Evolutionary conservation across 2,329 filamentous ascomycete species (phyloP).

Genomic region (Fusarium zealandicum): DNA sequence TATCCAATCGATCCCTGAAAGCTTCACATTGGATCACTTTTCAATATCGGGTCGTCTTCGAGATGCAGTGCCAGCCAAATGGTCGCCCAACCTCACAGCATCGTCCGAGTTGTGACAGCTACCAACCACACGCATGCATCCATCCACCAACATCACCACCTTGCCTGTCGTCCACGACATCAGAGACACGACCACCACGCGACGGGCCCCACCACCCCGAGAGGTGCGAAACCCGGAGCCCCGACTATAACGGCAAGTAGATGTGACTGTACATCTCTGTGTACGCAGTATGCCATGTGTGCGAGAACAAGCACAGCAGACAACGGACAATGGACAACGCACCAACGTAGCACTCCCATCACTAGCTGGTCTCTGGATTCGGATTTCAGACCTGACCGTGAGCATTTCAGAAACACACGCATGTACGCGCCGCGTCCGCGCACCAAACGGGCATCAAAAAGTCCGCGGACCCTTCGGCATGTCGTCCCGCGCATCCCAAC

Average conservation of each 20-base stretch:
- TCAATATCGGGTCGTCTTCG: too few species aligned
- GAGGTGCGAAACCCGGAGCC: slow-evolving; percentile 24
- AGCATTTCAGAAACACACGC: neutral
- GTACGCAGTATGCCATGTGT: slow-evolving; percentile 20
- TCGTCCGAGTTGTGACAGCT: slow-evolving; percentile 12
- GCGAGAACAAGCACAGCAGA: slow-evolving; percentile 26
- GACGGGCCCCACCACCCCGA: slow-evolving; percentile 23
- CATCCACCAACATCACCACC: slow-evolving; percentile 6
- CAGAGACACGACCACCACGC: slow-evolving; percentile 19
- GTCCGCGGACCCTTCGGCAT: slow-evolving; percentile 25
- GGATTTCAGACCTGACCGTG: slow-evolving; percentile 9
- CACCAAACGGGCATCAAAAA: slow-evolving; percentile 17
- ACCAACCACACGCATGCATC: slow-evolving; percentile 30
- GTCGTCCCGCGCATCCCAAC: slow-evolving; percentile 31
- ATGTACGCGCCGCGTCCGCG: slow-evolving; percentile 31
- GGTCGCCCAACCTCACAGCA: neutral
- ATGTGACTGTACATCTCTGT: slow-evolving; percentile 15
- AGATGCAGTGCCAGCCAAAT: too few species aligned
- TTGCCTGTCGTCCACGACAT: neutral
- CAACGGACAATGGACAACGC: slow-evolving; percentile 26
- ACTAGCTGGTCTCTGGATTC: neutral
- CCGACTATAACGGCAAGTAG: slow-evolving; percentile 18
- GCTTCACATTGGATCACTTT: neutral
- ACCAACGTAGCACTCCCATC: slow-evolving; percentile 10
- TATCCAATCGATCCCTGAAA: slow-evolving; percentile 23